Conservation (phyloP, 805 yeast genomes). For the Candida sakaeoensis region DNA sequence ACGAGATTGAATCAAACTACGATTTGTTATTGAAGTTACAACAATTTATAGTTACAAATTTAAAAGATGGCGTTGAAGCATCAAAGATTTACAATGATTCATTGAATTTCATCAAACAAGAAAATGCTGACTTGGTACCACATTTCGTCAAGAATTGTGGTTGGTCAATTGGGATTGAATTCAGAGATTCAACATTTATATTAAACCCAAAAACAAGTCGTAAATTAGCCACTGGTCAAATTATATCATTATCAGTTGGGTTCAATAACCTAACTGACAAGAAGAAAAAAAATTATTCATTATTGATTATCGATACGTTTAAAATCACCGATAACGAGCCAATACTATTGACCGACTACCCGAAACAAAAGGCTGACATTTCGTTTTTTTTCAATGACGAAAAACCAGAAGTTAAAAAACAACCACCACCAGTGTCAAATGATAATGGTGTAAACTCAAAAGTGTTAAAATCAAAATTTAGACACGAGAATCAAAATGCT, state of each 20-base stretch:
- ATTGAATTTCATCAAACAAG: slow-evolving; percentile 48
- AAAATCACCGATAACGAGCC: slow-evolving; percentile 63
- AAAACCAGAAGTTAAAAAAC: slow-evolving; percentile 36
- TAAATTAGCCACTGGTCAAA: slow-evolving; percentile 63
- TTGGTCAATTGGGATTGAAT: slow-evolving; percentile 85
- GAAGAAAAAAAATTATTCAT: slow-evolving; percentile 59
- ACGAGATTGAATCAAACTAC: slow-evolving; percentile 73
- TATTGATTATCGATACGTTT: slow-evolving; percentile 78
- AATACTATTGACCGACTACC: slow-evolving; percentile 65
- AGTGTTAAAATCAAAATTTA: slow-evolving; percentile 71
- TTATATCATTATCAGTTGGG: slow-evolving; percentile 74
- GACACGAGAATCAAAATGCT: slow-evolving; percentile 69
- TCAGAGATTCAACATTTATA: slow-evolving; percentile 73
- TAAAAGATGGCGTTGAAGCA: slow-evolving; percentile 69
- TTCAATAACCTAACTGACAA: slow-evolving; percentile 61
- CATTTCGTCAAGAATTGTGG: slow-evolving; percentile 79
- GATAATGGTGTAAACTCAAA: slow-evolving; percentile 47
- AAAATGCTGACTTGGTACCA: slow-evolving; percentile 60
- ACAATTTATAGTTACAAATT: slow-evolving; percentile 48
- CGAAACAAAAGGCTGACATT: slow-evolving; percentile 68
- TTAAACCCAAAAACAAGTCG: slow-evolving; percentile 72
- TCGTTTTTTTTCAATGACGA: slow-evolving; percentile 81
- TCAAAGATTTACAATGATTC: slow-evolving; percentile 64
- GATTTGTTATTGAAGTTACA: slow-evolving; percentile 72
- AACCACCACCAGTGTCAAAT: slow-evolving; percentile 22